Base-by-base conservation (phyloP, 2,329 filamentous ascomycete species). In the Cordyceps fumosorosea region DNA sequence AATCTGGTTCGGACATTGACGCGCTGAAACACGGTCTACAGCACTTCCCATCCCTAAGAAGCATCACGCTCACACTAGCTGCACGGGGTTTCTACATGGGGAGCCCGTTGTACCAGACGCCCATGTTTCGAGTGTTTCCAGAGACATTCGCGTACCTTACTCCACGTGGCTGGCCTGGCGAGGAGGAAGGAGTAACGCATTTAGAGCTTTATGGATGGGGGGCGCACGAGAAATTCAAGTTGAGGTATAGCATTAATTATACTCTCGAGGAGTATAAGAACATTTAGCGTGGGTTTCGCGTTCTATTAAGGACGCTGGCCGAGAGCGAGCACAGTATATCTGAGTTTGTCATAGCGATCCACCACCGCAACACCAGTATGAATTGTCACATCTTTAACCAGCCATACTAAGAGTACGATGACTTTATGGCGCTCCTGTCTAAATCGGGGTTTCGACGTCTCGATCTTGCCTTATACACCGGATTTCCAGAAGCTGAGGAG, bases 291-390 rank as follows among this genome's bases (percentile, higher is more conserved):
- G 74, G 73, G 0, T 75, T 76, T 50, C 68, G 66, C 20, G 59
- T 69, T 22, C 48, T 73, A 8, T 68, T 69, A 6, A 65, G 68
- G 3, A 67, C 66, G 6, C 66, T 76, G 12, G 67, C 70, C 1
- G 47, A 66, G 57, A 56, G 66, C 7, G 47, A 68, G 1, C 64
- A 71, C 26, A 62, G 62, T 3, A 59, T 80, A 10, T 64, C 70
- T 1, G 76, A 77, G 50, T 65, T 80, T 3, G 40, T 72, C 6
- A 20, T 78, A 8, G 71, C 76, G 52, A 65, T 63, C 2, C 64
- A 71, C 47, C 56, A 66, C 7, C 62, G 74, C 10, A 10, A 58
- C 2, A 74, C 69, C 0, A 73, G 74, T 1, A 64, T 77, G 0
- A 74, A 69, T 14, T 70, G 66, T 37, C 64, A 62, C n/a, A 64